These are phyloP conservation scores for Amyloporia xantha DNA, from an alignment of 768 basidiomycete species.

Conservation along the genomic window DNA sequence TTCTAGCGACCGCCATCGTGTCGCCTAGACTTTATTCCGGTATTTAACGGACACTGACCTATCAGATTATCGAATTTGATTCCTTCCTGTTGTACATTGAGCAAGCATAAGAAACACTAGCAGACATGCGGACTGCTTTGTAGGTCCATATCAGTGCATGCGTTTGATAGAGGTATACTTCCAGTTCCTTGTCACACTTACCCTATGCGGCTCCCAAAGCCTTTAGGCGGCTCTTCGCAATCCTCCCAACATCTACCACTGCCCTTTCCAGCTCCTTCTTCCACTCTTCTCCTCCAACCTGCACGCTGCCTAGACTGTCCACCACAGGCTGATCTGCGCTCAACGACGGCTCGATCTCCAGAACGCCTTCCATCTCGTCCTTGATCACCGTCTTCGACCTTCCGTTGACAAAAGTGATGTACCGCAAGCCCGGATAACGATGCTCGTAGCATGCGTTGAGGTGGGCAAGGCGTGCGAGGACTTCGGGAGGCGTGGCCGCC, in stretches of 20 bases:
- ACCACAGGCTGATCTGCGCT: slow-evolving; percentile 36
- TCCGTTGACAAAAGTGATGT: slow-evolving; percentile 91
- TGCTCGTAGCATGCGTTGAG: slow-evolving; percentile 76
- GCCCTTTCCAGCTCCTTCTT: slow-evolving; percentile 62
- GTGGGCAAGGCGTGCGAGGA: slow-evolving; percentile 63
- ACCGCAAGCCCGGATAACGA: slow-evolving; percentile 68
- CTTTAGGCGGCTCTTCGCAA: slow-evolving; percentile 64
- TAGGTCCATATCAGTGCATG: no score
- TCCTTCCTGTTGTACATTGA: neutral
- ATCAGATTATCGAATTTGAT: neutral
- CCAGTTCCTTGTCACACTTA: no score
- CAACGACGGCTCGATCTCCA: slow-evolving; percentile 47
- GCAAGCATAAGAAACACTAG: neutral
- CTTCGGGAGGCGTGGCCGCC: slow-evolving; percentile 60
- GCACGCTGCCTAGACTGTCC: slow-evolving; percentile 31
- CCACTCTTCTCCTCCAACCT: slow-evolving; percentile 47
- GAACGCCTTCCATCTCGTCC: slow-evolving; percentile 69
- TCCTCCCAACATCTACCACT: slow-evolving; percentile 62
- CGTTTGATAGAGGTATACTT: no score
- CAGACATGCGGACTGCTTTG: no score
- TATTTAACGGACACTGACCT: slow-evolving; percentile 12
- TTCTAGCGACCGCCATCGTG: neutral
- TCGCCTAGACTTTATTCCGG: slow-evolving; percentile 13
- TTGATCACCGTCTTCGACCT: slow-evolving; percentile 64
- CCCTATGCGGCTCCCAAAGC: slow-evolving; percentile 24